Evolutionary conservation across 225 moss, liverwort and hornwort species (phyloP), one percentile per base, ranked within the genome.

Genomic region (Pleurozium schreberi): DNA sequence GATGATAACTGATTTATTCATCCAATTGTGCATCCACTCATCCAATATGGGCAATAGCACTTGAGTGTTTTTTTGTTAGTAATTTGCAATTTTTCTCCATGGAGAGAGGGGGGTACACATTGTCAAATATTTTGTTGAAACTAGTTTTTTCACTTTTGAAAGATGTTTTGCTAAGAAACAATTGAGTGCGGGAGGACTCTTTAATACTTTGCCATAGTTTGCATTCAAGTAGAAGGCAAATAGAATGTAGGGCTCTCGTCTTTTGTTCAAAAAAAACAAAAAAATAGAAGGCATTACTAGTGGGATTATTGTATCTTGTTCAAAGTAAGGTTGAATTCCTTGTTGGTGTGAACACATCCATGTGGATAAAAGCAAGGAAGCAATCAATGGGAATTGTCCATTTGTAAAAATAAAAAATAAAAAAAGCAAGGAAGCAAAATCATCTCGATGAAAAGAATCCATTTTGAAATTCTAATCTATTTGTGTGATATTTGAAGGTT

Each of bases 281-380:
- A n/a, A n/a, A n/a, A 22, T 36, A 8, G 76, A 52, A 2, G 14
- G 52, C 14, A 36, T 36, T 22, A 14, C 2, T 34, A 34, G 3
- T 5, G 52, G 8, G 2, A 52, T 34, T 52, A 9, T 4, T 22
- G 34, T 36, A 3, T 34, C 75, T 52, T 0, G 0, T 3, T 76
- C 9, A 22, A 52, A 0, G 0, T 22, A 8, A 52, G 14, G 50
- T 71, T 6, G 21, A 3, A 75, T 50, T 34, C 12, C 33, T 38
- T 55, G 10, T 26, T 55, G 5, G 15, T 52, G 14, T 55, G 55
- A n/a, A 55, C 55, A 17, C 23, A n/a, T 3, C 2, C 4, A n/a
- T 36, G 14, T 14, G 10, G 4, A 23, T 77, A 52, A 21, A 26
- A 38, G 26, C 26, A 26, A 67, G 58, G 9, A 21, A 81, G 9